Conservation (phyloP, 2,329 filamentous ascomycete genomes). For the Thelonectria blattea region DNA sequence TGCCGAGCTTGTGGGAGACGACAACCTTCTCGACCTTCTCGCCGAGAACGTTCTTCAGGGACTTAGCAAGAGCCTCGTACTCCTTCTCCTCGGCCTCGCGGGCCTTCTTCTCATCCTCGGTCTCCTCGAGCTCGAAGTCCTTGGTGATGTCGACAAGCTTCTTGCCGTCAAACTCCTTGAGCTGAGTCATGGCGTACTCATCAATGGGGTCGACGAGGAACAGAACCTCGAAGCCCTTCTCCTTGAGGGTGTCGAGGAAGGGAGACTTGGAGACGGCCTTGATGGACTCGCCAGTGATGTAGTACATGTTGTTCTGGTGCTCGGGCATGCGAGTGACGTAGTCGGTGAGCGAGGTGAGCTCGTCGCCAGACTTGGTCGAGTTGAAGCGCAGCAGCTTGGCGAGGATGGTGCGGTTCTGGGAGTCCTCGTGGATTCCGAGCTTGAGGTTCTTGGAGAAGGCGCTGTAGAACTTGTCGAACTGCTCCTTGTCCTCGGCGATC, state of each 20-base stretch:
- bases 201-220: slow-evolving; percentile 99
- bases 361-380: slow-evolving; percentile 98
- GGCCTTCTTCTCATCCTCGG: slow-evolving; percentile 96
- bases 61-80: slow-evolving; percentile 92
- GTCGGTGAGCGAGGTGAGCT: slow-evolving; percentile 92
- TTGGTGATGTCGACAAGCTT: slow-evolving; percentile 99
- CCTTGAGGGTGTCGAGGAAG: slow-evolving; percentile 98
- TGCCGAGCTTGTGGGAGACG: slow-evolving; percentile 95
- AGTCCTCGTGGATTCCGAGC: slow-evolving; percentile 99
- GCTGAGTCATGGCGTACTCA: slow-evolving; percentile 98
- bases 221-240: slow-evolving; percentile 99
- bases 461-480: slow-evolving; percentile 99
- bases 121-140: slow-evolving; percentile 99
- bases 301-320: slow-evolving; percentile 99
- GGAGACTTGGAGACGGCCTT: slow-evolving; percentile 98
- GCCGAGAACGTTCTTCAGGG: slow-evolving; percentile 97
- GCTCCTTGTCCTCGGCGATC: slow-evolving; percentile 99
- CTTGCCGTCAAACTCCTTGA: slow-evolving; percentile 99
- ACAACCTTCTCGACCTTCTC: slow-evolving; percentile 99
- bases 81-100: slow-evolving; percentile 99
- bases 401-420: slow-evolving; percentile 89
- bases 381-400: slow-evolving; percentile 99
- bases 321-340: slow-evolving; percentile 99
- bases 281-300: slow-evolving; percentile 99
- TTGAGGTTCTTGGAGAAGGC: slow-evolving; percentile 99